Conservation (phyloP, 2,329 filamentous ascomycete species). For the Penicillium vulpinum region DNA sequence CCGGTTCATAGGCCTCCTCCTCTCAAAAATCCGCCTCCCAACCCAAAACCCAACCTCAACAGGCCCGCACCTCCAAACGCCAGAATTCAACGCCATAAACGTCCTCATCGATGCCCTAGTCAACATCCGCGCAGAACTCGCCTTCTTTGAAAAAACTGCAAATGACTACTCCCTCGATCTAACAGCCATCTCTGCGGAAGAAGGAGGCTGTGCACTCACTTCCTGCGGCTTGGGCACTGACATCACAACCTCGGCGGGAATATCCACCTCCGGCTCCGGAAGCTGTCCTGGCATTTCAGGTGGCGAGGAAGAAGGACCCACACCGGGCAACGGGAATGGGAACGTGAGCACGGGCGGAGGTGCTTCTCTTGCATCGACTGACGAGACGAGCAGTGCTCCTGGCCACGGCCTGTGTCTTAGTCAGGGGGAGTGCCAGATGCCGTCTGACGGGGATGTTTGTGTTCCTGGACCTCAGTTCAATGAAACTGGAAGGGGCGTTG, state of each 20-base stretch:
- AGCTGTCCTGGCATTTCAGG: constrained; percentile 27
- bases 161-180: constrained; percentile 60
- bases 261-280: constrained; percentile 19
- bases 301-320: constrained; percentile 21
- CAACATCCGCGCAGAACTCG: constrained; percentile 67
- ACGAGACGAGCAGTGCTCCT: neutral
- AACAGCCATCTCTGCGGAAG: constrained; percentile 35
- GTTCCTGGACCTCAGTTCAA: constrained; percentile 1
- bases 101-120: constrained; percentile 65
- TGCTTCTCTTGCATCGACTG: neutral
- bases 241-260: constrained; percentile 17
- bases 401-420: constrained; percentile 16
- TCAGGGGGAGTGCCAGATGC: constrained; percentile 27
- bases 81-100: constrained; percentile 60
- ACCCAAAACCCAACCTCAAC: constrained; percentile 34
- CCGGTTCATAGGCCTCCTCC: constrained; percentile 64
- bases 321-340: neutral
- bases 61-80: constrained; percentile 27
- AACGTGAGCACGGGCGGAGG: no score
- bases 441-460: constrained; percentile 13
- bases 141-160: constrained; percentile 67
- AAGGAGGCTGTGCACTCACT: constrained; percentile 36
- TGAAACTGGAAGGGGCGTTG: neutral
- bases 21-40: constrained; percentile 60
- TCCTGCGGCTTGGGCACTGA: constrained; percentile 5